Percentiles rank a stretch among this genome's conserved stretches.
Evolutionary conservation across 495 filamentous ascomycete genomes (phyloP).

Genomic region (Oidiodendron maius): DNA sequence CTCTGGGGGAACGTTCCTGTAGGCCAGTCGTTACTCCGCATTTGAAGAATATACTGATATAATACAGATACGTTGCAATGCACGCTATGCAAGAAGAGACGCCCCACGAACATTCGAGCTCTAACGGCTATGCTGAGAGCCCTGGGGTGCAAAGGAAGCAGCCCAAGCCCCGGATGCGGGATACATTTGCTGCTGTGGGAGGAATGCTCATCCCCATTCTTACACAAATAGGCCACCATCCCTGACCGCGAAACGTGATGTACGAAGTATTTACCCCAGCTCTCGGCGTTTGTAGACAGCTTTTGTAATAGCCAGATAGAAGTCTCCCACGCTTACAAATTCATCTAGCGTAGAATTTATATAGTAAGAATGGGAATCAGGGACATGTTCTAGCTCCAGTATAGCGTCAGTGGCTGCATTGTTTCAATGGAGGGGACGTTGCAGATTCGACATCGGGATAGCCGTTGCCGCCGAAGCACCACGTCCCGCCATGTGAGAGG

Average conservation of each 20-base stretch:
- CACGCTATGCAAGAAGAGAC: conserved; percentile 88
- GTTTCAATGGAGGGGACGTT: too few relatives aligned
- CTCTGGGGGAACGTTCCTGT: conserved; percentile 93
- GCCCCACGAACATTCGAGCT: conserved; percentile 33
- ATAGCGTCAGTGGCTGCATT: too few relatives aligned
- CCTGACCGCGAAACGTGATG: conserved; percentile 8
- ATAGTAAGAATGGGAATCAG: too few relatives aligned
- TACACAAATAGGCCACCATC: conserved; percentile 82
- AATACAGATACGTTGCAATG: conserved; percentile 87
- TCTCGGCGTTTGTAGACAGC: background rate
- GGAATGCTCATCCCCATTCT: conserved; percentile 90
- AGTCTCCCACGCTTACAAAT: too few relatives aligned
- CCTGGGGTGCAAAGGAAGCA: conserved; percentile 40
- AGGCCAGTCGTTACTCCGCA: conserved; percentile 30
- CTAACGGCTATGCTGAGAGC: conserved; percentile 65
- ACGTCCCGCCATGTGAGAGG: too few relatives aligned
- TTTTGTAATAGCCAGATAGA: too few relatives aligned
- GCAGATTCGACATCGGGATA: too few relatives aligned
- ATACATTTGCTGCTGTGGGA: conserved; percentile 69
- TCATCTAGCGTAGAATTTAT: too few relatives aligned
- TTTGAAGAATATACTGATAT: conserved; percentile 12
- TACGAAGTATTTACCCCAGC: background rate
- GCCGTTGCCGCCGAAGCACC: too few relatives aligned
- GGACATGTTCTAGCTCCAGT: too few relatives aligned
- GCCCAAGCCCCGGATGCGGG: conserved; percentile 47